Base-by-base conservation (phyloP, 345 rosid genomes). In the Sapria himalayana region DNA sequence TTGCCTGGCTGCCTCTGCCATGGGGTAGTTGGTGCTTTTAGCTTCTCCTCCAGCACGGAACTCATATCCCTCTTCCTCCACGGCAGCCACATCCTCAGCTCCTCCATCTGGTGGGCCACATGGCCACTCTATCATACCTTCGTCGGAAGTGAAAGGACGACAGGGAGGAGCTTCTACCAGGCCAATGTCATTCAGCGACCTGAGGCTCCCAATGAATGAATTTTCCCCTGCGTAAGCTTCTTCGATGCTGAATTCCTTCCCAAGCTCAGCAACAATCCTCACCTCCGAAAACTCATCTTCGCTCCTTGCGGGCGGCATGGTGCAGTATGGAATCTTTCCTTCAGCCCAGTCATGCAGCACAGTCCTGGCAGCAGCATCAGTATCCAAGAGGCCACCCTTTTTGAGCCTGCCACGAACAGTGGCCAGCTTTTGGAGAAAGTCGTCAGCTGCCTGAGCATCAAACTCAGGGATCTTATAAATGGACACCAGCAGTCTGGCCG, bases 371-470 rank as follows among this genome's bases (percentile, higher is more conserved):
- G 92, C 71, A 44, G 95, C 77, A 7, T 82, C 86, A 33, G 67
- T 76, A 57, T 89, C 93, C 42, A 76, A 77, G 37, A 79, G 44
- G 52, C 98, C 94, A 55, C 98, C 98, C 68, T 89, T 89, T 52
- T 79, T 89, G 9, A 89, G 93, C 69, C 70, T 76, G 22, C 98
- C 98, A 57, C 95, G 74, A 1, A 79, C 81, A 14, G 74, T 65
- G 39, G 95, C 95, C 4, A 89, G 73, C 58, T 79, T 82, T 48
- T 74, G 85, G 3, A 89, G 70, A 54, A 89, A 89, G 51, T 89
- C 95, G 25, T 89, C 93, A 45, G 69, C 92, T 5, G 81, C 41
- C n/a, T n/a, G n/a, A n/a, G n/a, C n/a, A 40, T 82, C 75, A 19
- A 79, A 89, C 58, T 47, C 50, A 4, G 84, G 69, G 51, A 76